Evolutionary conservation across 352 stramenopile species (phyloP).

Genomic region (Paralagenidium karlingii): DNA sequence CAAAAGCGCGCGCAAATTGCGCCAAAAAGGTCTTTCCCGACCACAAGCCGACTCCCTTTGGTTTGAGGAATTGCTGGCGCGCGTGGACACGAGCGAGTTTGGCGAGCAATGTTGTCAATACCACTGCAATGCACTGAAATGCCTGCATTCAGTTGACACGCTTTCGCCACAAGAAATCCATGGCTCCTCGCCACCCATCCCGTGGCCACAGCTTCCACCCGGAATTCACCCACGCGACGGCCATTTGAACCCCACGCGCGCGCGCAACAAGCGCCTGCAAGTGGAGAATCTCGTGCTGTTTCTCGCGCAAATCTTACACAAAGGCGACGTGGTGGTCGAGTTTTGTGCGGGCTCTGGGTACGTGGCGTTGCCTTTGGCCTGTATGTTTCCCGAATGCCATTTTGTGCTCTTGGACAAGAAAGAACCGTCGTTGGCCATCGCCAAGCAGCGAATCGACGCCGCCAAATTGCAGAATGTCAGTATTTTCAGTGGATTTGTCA

Average conservation of each 20-base stretch:
- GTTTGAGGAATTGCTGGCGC: slow-evolving; percentile 60
- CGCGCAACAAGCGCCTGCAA: slow-evolving; percentile 59
- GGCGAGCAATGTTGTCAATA: slow-evolving; percentile 20
- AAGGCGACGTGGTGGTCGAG: slow-evolving; percentile 65
- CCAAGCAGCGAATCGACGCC: slow-evolving; percentile 42
- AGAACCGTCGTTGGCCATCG: slow-evolving; percentile 56
- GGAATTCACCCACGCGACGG: slow-evolving; percentile 61
- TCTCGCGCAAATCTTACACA: slow-evolving; percentile 46
- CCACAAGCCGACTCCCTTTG: slow-evolving; percentile 38
- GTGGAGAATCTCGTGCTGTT: slow-evolving; percentile 71
- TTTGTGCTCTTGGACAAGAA: slow-evolving; percentile 78
- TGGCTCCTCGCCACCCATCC: too few species aligned
- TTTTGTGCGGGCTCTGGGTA: slow-evolving; percentile 74
- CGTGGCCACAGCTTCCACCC: slow-evolving; percentile 38
- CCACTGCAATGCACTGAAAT: slow-evolving; percentile 46
- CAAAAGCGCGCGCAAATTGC: slow-evolving; percentile 35
- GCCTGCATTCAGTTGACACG: too few species aligned
- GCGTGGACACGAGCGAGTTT: slow-evolving; percentile 30
- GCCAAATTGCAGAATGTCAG: slow-evolving; percentile 51
- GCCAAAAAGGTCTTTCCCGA: slow-evolving; percentile 26
- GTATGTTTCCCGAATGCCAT: slow-evolving; percentile 51
- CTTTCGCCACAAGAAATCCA: too few species aligned
- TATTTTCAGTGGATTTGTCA: slow-evolving; percentile 63
- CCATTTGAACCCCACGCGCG: slow-evolving; percentile 32
- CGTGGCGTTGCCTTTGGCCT: slow-evolving; percentile 58